Percentiles rank a stretch among this genome's conserved stretches.
Evolutionary conservation across 441 rosid species (phyloP).

Genomic region (Erysimum cheiri): DNA sequence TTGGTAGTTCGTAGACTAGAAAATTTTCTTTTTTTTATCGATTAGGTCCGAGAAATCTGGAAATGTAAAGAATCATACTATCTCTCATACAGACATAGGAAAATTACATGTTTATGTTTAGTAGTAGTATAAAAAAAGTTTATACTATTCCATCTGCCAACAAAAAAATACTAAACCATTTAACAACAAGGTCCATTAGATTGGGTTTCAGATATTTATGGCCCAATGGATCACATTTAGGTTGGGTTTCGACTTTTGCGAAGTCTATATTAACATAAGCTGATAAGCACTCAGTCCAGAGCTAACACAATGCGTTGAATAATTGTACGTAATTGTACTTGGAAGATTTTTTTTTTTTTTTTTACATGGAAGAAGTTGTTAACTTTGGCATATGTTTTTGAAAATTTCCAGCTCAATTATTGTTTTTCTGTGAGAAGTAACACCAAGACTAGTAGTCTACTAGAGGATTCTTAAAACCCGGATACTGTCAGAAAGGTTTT

Average conservation of each 20-base stretch:
- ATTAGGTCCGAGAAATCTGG: slow-evolving; percentile 10
- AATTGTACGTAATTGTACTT: not conserved
- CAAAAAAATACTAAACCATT: too few relatives aligned
- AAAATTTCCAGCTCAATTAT: not conserved
- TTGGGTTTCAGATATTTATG: not conserved
- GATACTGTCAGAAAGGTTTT: not conserved
- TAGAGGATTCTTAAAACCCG: not conserved
- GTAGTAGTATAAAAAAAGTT: not conserved
- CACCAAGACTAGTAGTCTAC: not conserved
- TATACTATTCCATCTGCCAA: not conserved
- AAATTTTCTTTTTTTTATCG: not conserved
- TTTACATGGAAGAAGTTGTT: not conserved
- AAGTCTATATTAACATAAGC: not conserved
- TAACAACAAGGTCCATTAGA: not conserved
- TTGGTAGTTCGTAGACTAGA: slow-evolving; percentile 21
- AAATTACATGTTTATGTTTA: not conserved
- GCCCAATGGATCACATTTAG: not conserved
- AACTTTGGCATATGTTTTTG: not conserved
- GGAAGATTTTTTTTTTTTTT: not conserved
- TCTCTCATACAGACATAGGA: not conserved
- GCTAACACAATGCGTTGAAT: not conserved
- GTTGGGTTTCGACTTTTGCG: not conserved
- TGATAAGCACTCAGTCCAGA: not conserved
- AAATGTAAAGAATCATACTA: slow-evolving; percentile 21
- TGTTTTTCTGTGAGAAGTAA: not conserved